phyloP scores from a whole-genome alignment of 768 basidiomycete species.

The Boletus huronensis region DNA sequence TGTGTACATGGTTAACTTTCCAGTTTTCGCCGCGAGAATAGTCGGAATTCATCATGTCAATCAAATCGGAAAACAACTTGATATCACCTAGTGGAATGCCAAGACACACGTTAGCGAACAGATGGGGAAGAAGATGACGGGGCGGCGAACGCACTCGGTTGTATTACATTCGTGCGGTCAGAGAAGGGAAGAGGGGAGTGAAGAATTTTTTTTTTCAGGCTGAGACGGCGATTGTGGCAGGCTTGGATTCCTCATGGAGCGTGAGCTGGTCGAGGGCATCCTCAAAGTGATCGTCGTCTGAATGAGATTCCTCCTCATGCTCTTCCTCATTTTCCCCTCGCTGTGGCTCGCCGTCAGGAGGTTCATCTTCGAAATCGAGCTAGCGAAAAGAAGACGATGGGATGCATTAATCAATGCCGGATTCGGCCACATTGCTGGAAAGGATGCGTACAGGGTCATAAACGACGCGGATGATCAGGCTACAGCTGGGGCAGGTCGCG shows the following conservation, averaged over 20 bases:
- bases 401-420: not conserved
- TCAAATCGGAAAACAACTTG: too few species aligned
- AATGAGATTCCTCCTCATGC: conserved; percentile 36
- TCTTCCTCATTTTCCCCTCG: conserved; percentile 33
- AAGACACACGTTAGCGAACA: not conserved
- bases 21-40: not conserved
- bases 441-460: conserved; percentile 81
- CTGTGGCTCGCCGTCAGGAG: conserved; percentile 45
- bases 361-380: conserved; percentile 81
- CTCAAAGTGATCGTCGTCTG: conserved; percentile 49
- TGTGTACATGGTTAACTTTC: not conserved
- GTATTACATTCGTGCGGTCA: not conserved
- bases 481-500: conserved; percentile 95
- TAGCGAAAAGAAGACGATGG: conserved; percentile 25
- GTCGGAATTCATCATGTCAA: not conserved
- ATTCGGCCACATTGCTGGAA: not conserved
- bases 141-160: conserved; percentile 4
- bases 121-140: not conserved
- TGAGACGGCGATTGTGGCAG: conserved; percentile 11
- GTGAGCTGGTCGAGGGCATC: conserved; percentile 66
- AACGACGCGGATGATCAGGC: conserved; percentile 85
- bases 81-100: not conserved
- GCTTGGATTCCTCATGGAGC: conserved; percentile 15
- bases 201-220: conserved; percentile 9
- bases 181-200: too few species aligned